Base-by-base conservation (phyloP, 331 rosid genomes). In the Acacia pycnantha region DNA sequence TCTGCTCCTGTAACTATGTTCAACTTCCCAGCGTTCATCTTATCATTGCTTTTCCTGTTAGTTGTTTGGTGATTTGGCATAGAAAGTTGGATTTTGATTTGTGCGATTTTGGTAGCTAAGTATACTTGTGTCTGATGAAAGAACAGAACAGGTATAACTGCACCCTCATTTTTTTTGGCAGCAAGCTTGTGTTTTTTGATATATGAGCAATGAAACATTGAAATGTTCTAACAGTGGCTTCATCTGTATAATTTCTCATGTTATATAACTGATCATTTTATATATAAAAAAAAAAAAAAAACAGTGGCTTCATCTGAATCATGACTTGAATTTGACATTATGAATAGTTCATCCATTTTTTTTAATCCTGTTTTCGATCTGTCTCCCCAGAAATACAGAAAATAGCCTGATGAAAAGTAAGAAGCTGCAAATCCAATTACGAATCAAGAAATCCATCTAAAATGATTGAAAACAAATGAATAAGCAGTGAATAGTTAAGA, bases 31-130 rank as follows among this genome's bases (percentile, higher is more conserved):
- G 11, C 83, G 33, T 70, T 83, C 58, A 65, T 88, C 74, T 77
- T 88, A 48, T 84, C 88, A 53, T 59, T 90, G 77, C n/a, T 90
- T 80, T 82, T 89, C 74, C 61, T 93, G 77, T 31, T 90, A 80
- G 89, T 68, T 48, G 44, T 89, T 43, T 85, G 87, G 85, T 90
- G 83, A 90, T 62, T 64, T 74, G 77, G 47, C 73, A 50, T 82
- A 67, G 48, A 40, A 62, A 51, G 47, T 67, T 72, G 41, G 76
- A 83, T 62, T 24, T 81, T 79, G 80, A 58, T 78, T 53, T 44
- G 48, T 77, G 61, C 70, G 81, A 86, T 59, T 81, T 82, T 89
- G 89, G 87, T 72, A 83, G 73, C 67, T n/a, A 48, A 62, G 84
- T 81, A 77, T 58, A 76, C 79, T 27, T 27, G 43, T 3, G 40